Evolutionary conservation across 345 rosid species (phyloP), one percentile per base, ranked within the genome.

Genomic region (Cochlearia excelsa): DNA sequence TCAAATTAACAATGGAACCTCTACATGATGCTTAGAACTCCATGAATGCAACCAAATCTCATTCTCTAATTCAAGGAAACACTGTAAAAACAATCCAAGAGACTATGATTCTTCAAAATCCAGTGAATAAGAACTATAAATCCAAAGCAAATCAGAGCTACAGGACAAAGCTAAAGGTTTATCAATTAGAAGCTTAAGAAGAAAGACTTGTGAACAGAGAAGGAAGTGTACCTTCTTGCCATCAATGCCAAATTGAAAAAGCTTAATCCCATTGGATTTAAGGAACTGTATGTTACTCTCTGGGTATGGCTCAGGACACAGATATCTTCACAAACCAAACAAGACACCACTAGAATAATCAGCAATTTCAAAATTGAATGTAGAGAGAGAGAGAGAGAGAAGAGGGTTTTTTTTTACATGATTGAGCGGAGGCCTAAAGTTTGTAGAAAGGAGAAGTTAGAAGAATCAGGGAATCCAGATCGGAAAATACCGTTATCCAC

Each of bases 221-320:
- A 27, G 0, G 8, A 51, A 8, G 11, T 26, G 5, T 38, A 88
- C 99, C 94, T 93, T 93, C 8, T 85, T 75, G 54, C 95, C 81
- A 81, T 93, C 95, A 74, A 93, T 93, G 57, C 86, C 99, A 57
- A 88, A 89, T 74, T 93, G 95, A 30, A 72, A 85, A 56, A 86
- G 90, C 78, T 34, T 82, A 72, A 89, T 89, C 50, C 87, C 94
- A 54, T 80, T 83, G 44, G 87, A 78, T 80, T 83, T 93, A 2
- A 88, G 86, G 40, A 93, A 93, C 78, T 83, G 91, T 40, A 38
- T 50, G 57, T 82, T 88, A 55, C 74, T 72, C 73, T 84, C 97
- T n/a, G 99, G 81, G 63, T 93, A 93, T 0, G 87, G 80, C 81
- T 93, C 99, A 8, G 99, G 94, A 46, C 99, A 93, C 67, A 93